phyloP scores from a whole-genome alignment of 768 basidiomycete genomes.

The Myochromella boudieri region DNA sequence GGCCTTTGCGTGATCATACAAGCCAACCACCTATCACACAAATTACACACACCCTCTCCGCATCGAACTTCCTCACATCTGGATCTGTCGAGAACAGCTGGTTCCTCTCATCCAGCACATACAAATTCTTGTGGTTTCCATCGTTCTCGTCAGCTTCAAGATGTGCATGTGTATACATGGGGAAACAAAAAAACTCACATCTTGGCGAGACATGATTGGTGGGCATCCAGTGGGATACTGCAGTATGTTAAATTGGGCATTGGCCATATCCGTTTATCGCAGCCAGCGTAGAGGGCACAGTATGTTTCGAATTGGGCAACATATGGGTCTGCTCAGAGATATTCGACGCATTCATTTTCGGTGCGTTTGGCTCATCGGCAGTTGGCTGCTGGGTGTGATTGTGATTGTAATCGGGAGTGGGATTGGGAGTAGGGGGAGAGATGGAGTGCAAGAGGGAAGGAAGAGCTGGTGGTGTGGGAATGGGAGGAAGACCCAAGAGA shows the following conservation, averaged over 20 bases:
- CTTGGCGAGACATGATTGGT: slow-evolving; percentile 78
- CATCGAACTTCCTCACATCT: slow-evolving; percentile 73
- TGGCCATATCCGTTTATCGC: slow-evolving; percentile 83
- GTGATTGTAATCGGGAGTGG: slow-evolving; percentile 32
- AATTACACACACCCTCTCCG: slow-evolving; percentile 70
- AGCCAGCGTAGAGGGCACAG: slow-evolving; percentile 74
- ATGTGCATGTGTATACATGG: neutral
- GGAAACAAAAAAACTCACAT: slow-evolving; percentile 33
- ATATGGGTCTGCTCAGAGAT: slow-evolving; percentile 68
- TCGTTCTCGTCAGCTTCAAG: slow-evolving; percentile 5
- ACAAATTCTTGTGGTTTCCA: slow-evolving; percentile 48
- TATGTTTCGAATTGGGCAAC: slow-evolving; percentile 82
- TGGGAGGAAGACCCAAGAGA: slow-evolving; percentile 8
- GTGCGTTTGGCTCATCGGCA: slow-evolving; percentile 74
- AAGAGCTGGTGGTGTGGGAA: slow-evolving; percentile 1
- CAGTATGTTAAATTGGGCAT: slow-evolving; percentile 86
- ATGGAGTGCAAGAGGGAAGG: slow-evolving; percentile 7
- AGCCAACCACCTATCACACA: slow-evolving; percentile 68
- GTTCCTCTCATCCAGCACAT: slow-evolving; percentile 62
- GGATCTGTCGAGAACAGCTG: slow-evolving; percentile 61
- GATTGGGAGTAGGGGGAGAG: no score
- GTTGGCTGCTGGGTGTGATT: slow-evolving; percentile 53
- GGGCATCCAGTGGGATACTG: slow-evolving; percentile 87
- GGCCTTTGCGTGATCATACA: slow-evolving; percentile 58
- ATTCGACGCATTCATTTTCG: slow-evolving; percentile 75